Evolutionary conservation across 2,329 filamentous ascomycete genomes (phyloP), one percentile per base, ranked within the genome.

Genomic region (Fusarium aywerte): DNA sequence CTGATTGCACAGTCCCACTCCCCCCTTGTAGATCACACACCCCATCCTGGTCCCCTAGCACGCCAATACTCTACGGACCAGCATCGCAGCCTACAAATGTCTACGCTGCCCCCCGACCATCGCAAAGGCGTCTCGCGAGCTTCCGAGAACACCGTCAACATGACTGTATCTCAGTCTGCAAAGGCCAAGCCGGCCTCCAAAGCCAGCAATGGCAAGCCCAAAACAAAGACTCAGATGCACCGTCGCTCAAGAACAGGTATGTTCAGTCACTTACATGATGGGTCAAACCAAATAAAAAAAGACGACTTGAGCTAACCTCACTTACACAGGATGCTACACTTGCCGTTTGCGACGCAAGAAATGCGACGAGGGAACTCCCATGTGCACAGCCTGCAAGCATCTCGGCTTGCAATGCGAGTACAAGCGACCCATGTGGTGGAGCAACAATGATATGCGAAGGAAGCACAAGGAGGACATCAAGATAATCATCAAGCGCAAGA

Each of bases 391-490:
- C 63, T 90, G 88, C 84, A 89, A 87, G 72, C 85, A 89, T 75
- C 89, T 99, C 57, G 91, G 92, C 53, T 85, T 99, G 58, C 85
- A 86, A 74, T 99, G 96, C 83, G 93, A 98, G 83, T 99, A 98
- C 83, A 97, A 97, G 85, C 85, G 94, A 76, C 96, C 96, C 35
- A 88, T 92, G 81, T 99, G 96, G 96, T 99, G 96, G 96, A 92
- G 90, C 81, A 97, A 96, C 84, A 91, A 92, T 75, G 93, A 97
- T 67, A 89, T 91, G 75, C 87, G 96, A 71, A 88, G 90, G 73
- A 83, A 89, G 57, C 93, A 97, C 78, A 99, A 98, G 82, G 96
- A 98, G 77, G 83, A 90, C 71, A 97, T 99, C 85, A 99, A 99
- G 86, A 90, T 91, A 80, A 92, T 95, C 80, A 98, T 99, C 84